Percentiles rank a stretch among this genome's conserved stretches.
Evolutionary conservation across 78 protist genomes (phyloP).

Genomic region (Creolimax fragrantissima): DNA sequence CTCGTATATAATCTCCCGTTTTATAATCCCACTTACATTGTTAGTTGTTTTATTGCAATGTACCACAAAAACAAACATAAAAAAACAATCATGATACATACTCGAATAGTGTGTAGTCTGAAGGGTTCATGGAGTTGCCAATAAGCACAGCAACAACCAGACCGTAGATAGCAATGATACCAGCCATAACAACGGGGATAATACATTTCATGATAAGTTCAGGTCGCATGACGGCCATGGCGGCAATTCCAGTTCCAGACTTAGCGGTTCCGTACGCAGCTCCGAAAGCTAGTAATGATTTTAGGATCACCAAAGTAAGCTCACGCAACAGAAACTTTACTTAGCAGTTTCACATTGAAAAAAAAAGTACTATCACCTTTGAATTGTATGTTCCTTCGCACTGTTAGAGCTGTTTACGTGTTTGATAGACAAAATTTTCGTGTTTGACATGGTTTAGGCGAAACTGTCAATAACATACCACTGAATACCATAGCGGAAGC

Average conservation of each 20-base stretch:
- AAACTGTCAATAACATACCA: slow-evolving; percentile 17
- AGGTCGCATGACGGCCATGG: slow-evolving; percentile 92
- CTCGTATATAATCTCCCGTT: no score
- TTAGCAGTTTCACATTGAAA: neutral
- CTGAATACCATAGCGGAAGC: slow-evolving; percentile 36
- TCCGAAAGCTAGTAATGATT: slow-evolving; percentile 83
- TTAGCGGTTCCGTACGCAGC: slow-evolving; percentile 99
- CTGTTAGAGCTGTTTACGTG: no score
- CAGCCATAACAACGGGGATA: slow-evolving; percentile 97
- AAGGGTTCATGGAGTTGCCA: neutral
- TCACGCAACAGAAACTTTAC: neutral
- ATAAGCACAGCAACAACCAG: slow-evolving; percentile 92
- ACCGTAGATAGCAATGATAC: slow-evolving; percentile 99
- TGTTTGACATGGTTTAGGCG: no score
- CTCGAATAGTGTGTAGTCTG: slow-evolving; percentile 39
- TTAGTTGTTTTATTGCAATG: neutral
- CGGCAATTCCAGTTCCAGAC: slow-evolving; percentile 90
- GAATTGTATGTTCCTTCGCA: no score
- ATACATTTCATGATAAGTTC: slow-evolving; percentile 85
- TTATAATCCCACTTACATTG: no score
- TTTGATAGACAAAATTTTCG: neutral
- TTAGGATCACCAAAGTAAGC: neutral
- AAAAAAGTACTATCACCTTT: no score
- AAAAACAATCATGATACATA: neutral
- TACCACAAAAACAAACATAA: neutral